A percentile compares a stretch with the other conserved stretches of the same genome.
These are phyloP conservation scores for Arachnomyces sp. DNA, from an alignment of 2,329 filamentous ascomycete genomes.

Conservation along the genomic window DNA sequence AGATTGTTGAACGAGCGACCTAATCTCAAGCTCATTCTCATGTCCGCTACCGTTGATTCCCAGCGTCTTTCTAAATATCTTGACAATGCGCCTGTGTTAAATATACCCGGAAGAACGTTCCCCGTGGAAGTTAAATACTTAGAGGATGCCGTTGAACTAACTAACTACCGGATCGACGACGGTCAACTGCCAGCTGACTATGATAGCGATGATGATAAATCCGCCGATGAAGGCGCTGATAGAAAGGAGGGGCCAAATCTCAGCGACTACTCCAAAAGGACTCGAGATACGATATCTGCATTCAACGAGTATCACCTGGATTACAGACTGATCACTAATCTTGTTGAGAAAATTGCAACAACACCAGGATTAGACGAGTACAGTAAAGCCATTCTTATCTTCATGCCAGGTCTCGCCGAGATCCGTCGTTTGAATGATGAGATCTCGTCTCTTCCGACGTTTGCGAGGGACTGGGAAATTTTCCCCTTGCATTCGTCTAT, in stretches of 20 bases:
- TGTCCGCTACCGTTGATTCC: conserved; percentile 96
- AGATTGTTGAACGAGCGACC: conserved; percentile 67
- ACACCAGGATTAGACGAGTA: conserved; percentile 58
- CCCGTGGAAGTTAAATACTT: conserved; percentile 81
- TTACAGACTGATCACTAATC: conserved; percentile 71
- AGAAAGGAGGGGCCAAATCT: conserved; percentile 57
- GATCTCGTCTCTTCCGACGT: conserved; percentile 65
- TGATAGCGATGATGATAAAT: conserved; percentile 40
- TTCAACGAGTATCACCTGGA: conserved; percentile 90
- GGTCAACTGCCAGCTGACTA: conserved; percentile 36
- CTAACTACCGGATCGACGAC: conserved; percentile 63
- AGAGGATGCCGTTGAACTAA: conserved; percentile 86
- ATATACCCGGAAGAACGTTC: conserved; percentile 87
- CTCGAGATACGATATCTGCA: conserved; percentile 62
- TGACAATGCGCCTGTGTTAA: conserved; percentile 73
- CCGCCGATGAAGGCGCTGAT: conserved; percentile 43
- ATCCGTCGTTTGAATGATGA: conserved; percentile 83
- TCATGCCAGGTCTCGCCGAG: conserved; percentile 88
- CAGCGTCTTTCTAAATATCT: conserved; percentile 86
- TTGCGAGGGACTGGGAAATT: conserved; percentile 70
- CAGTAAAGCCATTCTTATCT: conserved; percentile 88
- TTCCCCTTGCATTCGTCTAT: conserved; percentile 92
- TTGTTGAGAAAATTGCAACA: conserved; percentile 68
- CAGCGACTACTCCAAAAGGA: conserved; percentile 65
- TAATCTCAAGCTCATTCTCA: conserved; percentile 85